These are phyloP conservation scores for Oxalis stricta DNA, from an alignment of 441 rosid species.

Conservation along the genomic window DNA sequence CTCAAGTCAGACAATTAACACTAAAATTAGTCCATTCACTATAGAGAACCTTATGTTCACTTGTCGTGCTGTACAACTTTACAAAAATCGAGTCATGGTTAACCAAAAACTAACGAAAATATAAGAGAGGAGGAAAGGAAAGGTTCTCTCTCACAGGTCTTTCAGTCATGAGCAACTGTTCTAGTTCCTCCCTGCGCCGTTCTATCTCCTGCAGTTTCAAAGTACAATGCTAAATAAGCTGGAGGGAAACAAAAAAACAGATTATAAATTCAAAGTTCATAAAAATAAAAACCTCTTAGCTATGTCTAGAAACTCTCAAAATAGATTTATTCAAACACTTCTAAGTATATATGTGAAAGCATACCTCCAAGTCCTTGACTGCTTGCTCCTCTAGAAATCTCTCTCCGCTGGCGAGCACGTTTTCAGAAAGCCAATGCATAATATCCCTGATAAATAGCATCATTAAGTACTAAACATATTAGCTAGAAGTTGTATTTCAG, in stretches of 20 bases:
- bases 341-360: too few relatives aligned
- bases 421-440: constrained; percentile 74
- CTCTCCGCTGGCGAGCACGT: constrained; percentile 56
- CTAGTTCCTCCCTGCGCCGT: constrained; percentile 50
- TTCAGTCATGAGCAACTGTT: constrained; percentile 40
- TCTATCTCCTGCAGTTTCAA: constrained; percentile 38
- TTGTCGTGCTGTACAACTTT: too few relatives aligned
- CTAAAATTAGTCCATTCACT: too few relatives aligned
- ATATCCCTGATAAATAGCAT: constrained; percentile 36
- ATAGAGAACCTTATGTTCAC: too few relatives aligned
- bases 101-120: too few relatives aligned
- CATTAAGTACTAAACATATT: neutral
- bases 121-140: too few relatives aligned
- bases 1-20: too few relatives aligned
- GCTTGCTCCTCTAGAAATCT: constrained; percentile 70
- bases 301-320: neutral
- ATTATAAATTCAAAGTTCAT: neutral
- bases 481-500: neutral
- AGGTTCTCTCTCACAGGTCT: too few relatives aligned
- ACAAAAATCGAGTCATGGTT: too few relatives aligned
- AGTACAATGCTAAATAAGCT: neutral
- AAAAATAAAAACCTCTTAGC: neutral
- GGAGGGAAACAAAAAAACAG: neutral
- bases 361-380: constrained; percentile 67
- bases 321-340: too few relatives aligned